phyloP scores from a whole-genome alignment of 768 basidiomycete species.

The Roridomyces roridus region DNA sequence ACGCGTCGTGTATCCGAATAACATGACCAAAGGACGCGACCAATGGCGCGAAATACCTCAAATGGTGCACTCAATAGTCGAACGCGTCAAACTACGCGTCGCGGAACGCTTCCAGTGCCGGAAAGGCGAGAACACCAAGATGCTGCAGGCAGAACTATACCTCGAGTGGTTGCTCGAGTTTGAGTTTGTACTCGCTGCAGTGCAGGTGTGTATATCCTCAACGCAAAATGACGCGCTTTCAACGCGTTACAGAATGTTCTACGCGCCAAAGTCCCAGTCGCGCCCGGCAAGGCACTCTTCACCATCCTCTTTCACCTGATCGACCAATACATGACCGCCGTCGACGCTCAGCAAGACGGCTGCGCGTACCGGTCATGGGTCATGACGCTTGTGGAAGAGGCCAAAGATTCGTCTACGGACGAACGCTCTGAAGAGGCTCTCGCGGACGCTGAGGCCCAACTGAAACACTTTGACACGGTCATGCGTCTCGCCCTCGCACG shows the following conservation, averaged over 20 bases:
- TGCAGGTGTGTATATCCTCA: constrained; percentile 38
- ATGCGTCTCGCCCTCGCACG: constrained; percentile 43
- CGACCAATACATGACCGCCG: constrained; percentile 50
- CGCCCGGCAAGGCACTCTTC: constrained; percentile 47
- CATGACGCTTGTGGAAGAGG: constrained; percentile 52
- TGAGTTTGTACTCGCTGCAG: constrained; percentile 42
- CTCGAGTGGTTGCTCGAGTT: constrained; percentile 47
- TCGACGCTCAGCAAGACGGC: constrained; percentile 51
- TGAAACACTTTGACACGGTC: constrained; percentile 42
- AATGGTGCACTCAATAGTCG: constrained; percentile 38
- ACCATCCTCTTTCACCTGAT: constrained; percentile 48
- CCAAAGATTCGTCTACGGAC: constrained; percentile 48
- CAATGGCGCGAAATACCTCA: neutral
- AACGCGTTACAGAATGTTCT: constrained; percentile 39
- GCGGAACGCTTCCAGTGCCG: constrained; percentile 31
- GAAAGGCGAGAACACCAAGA: constrained; percentile 32
- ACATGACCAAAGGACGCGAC: constrained; percentile 7
- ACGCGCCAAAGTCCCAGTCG: constrained; percentile 42
- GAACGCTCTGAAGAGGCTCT: constrained; percentile 45
- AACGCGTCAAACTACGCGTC: constrained; percentile 38
- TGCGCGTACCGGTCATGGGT: constrained; percentile 45
- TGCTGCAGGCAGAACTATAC: constrained; percentile 51
- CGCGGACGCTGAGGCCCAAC: constrained; percentile 38
- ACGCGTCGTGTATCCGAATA: neutral
- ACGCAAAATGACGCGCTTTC: neutral